These are phyloP conservation scores for Stenogyne calaminthoides DNA, from an alignment of 305 asterid species.

Conservation along the genomic window DNA sequence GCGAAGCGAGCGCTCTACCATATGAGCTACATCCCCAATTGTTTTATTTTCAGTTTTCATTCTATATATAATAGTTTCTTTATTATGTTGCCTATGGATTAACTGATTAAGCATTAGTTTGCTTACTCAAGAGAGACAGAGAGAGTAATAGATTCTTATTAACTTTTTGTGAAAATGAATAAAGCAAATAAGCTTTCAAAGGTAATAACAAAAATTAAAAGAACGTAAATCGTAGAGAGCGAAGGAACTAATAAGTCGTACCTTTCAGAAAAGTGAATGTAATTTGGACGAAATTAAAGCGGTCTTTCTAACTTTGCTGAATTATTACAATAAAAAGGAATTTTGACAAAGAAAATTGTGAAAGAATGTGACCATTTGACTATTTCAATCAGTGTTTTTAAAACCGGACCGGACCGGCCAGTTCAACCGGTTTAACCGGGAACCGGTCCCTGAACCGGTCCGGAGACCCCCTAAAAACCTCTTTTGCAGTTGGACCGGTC, in stretches of 20 bases:
- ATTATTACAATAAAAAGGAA: background rate
- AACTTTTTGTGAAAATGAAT: background rate
- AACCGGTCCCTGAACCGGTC: too few relatives aligned
- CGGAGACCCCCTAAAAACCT: too few relatives aligned
- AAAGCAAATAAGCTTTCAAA: background rate
- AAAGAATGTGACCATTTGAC: slow-evolving; percentile 2
- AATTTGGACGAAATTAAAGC: background rate
- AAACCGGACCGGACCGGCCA: too few relatives aligned
- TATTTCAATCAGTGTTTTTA: background rate
- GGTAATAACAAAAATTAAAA: background rate
- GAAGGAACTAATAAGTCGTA: background rate
- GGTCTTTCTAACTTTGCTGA: background rate
- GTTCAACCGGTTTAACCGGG: too few relatives aligned
- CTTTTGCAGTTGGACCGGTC: too few relatives aligned
- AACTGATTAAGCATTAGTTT: background rate
- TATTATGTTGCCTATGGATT: background rate
- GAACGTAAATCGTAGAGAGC: background rate
- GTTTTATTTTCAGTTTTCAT: background rate
- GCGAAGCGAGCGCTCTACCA: slow-evolving; percentile 99
- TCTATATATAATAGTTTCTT: background rate
- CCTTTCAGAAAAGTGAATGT: background rate
- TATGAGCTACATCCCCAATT: slow-evolving; percentile 97
- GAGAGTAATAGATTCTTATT: background rate
- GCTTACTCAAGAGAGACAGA: background rate
- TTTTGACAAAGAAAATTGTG: background rate